Evolutionary conservation across 345 rosid species (phyloP), one percentile per base, ranked within the genome.

Genomic region (Alliaria petiolata): DNA sequence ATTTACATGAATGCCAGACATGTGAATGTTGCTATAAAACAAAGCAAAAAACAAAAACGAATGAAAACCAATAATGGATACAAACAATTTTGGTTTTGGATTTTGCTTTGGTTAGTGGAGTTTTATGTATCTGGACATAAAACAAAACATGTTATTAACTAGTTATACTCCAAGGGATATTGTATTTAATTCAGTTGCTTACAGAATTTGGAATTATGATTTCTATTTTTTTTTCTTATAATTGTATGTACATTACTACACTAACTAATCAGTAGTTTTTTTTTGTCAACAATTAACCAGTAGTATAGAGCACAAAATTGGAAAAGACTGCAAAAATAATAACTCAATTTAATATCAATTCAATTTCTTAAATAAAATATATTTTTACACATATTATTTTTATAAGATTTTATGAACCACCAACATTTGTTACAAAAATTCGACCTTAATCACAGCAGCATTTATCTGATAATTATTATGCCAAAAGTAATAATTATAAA

Each of bases 1-100:
- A 38, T 39, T 53, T 67, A 19, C 20, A 0, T 53, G 42, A 67
- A 67, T 53, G 62, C 53, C 7, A 56, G 35, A 26, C 66, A 70
- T 70, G 66, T 47, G 66, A 70, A 58, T 58, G 38, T 45, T 69
- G 35, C 57, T 25, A 58, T 9, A 57, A 69, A 31, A 57, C 16
- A 56, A 69, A 69, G 56, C 46, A 46, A 34, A 45, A 39, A 58
- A 13, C 25, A 45, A 7, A 20, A 35, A 17, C 1, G 8, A 26
- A 14, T 8, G 1, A 44, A 55, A 12, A 42, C 4, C 25, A 69
- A 43, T 43, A 43, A 38, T 58, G 22, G 26, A 34, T 3, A 1
- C 17, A 1, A 11, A 8, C 13, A 54, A 40, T 39, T 11, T 42
- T n/a, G 5, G 4, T 11, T 39, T 49, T 16, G 22, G 50, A 7